Conservation (phyloP, 2,329 filamentous ascomycete genomes). For the Podosphaera leucotricha region DNA sequence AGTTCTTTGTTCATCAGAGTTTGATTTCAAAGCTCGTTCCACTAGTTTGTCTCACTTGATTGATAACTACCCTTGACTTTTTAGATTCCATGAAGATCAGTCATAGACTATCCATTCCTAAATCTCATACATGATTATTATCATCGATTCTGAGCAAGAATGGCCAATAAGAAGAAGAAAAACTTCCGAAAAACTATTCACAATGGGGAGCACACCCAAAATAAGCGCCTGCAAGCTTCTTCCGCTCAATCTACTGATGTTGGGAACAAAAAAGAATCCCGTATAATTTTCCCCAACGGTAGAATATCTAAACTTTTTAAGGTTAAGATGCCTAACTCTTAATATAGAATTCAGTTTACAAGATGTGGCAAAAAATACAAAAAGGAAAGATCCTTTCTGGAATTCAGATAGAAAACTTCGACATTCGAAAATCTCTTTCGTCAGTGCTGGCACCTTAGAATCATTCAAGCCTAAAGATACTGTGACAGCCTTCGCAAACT, state of each 20-base stretch:
- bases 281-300: not conserved
- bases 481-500: constrained; percentile 13
- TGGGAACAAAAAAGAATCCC: not conserved
- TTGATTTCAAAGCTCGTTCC: not conserved
- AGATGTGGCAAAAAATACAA: constrained; percentile 34
- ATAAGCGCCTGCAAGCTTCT: not conserved
- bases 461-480: constrained; percentile 11
- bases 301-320: not conserved
- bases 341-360: constrained; percentile 19
- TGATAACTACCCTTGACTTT: not conserved
- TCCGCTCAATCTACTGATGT: not conserved
- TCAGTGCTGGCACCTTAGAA: constrained; percentile 30
- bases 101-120: not conserved
- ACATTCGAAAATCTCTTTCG: constrained; percentile 31
- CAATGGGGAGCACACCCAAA: not conserved
- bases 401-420: constrained; percentile 26
- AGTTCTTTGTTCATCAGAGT: not conserved
- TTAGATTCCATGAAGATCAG: not conserved
- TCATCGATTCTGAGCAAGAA: not conserved
- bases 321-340: constrained; percentile 6
- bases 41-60: not conserved
- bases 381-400: constrained; percentile 16
- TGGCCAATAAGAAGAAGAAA: not conserved
- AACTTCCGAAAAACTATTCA: not conserved
- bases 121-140: not conserved